Conservation (phyloP, 2,329 filamentous ascomycete species). For the Apiospora malaysiana region DNA sequence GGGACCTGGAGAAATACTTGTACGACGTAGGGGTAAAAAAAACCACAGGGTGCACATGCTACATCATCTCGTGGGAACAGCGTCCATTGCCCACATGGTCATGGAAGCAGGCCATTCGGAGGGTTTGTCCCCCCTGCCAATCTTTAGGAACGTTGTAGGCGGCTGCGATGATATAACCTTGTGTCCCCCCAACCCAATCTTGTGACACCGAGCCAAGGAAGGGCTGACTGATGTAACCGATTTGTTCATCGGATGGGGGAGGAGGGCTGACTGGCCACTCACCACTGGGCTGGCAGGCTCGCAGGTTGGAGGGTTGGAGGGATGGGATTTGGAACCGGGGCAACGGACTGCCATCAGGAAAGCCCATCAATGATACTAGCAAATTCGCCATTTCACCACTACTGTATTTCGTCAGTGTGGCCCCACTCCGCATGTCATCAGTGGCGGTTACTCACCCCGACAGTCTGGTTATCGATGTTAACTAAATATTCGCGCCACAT, state of each 20-base stretch:
- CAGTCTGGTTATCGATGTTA: background rate
- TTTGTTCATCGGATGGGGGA: constrained; percentile 2
- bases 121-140: background rate
- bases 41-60: background rate
- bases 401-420: background rate
- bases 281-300: too few species aligned
- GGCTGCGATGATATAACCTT: constrained; percentile 2
- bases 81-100: background rate
- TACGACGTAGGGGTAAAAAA: too few species aligned
- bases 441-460: constrained; percentile 3
- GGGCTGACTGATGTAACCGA: background rate
- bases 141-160: background rate
- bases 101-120: background rate
- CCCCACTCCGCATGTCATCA: background rate
- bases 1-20: background rate
- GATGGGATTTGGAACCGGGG: background rate
- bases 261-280: too few species aligned
- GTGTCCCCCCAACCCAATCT: background rate
- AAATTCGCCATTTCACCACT: background rate
- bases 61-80: background rate
- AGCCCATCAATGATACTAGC: background rate
- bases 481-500: background rate
- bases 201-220: background rate
- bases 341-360: background rate
- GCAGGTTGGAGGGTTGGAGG: too few species aligned